Evolutionary conservation across 768 basidiomycete genomes (phyloP).

Genomic region (Coprinopsis strossmayeri): DNA sequence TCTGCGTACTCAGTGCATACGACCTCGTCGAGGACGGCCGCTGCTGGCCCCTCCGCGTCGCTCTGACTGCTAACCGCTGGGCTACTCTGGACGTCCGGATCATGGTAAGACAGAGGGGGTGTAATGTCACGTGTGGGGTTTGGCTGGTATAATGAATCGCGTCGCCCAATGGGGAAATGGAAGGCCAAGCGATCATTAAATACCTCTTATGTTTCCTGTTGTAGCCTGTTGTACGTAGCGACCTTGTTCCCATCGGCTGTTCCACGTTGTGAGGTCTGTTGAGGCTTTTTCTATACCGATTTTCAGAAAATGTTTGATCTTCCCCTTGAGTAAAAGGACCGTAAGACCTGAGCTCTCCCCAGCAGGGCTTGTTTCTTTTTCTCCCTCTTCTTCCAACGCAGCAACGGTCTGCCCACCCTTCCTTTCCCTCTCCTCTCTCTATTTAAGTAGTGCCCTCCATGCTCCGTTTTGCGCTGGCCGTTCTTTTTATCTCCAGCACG

Average conservation of each 20-base stretch:
- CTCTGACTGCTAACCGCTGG: conserved; percentile 9
- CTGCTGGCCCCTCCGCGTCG: not conserved
- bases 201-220: not conserved
- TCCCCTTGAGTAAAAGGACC: conserved; percentile 6
- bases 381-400: conserved; percentile 1
- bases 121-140: conserved; percentile 1
- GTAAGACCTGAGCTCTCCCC: not conserved
- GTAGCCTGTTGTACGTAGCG: not conserved
- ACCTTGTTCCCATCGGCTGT: conserved; percentile 2
- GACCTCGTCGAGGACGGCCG: not conserved
- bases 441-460: conserved; percentile 3
- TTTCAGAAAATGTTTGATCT: too few relatives aligned
- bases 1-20: conserved; percentile 4
- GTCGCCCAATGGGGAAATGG: not conserved
- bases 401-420: conserved; percentile 2
- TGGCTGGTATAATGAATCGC: not conserved
- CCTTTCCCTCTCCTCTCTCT: not conserved
- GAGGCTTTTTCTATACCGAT: too few relatives aligned
- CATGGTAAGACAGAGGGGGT: conserved; percentile 16
- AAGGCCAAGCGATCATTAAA: not conserved
- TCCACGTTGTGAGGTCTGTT: not conserved
- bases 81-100: conserved; percentile 15
- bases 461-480: not conserved
- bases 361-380: conserved; percentile 2
- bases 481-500: conserved; percentile 4